phyloP scores from a whole-genome alignment of 495 filamentous ascomycete species.

The Podospora didyma region DNA sequence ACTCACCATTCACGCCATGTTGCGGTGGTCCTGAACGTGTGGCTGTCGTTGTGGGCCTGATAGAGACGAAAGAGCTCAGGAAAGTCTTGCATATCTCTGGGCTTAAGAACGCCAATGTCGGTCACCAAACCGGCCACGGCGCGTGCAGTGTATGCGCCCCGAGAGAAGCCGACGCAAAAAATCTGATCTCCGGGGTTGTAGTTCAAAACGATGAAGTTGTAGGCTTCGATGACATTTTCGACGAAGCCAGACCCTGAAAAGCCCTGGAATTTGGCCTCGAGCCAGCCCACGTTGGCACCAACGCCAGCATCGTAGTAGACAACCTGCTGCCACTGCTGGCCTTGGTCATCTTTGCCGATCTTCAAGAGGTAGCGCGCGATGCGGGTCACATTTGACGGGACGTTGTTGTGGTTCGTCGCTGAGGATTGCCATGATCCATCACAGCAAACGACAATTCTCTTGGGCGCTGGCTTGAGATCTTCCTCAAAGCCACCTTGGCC shows the following conservation, averaged over 20 bases:
- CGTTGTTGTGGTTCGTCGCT: slow-evolving; percentile 6
- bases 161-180: slow-evolving; percentile 61
- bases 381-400: slow-evolving; percentile 15
- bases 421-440: slow-evolving; percentile 20
- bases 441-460: slow-evolving; percentile 20
- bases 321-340: slow-evolving; percentile 12
- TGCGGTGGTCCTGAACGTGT: slow-evolving; percentile 3
- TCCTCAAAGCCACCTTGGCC: slow-evolving; percentile 4
- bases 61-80: background rate
- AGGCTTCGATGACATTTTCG: slow-evolving; percentile 51
- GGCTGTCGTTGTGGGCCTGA: slow-evolving; percentile 6
- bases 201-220: slow-evolving; percentile 57
- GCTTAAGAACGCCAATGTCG: slow-evolving; percentile 52
- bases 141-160: slow-evolving; percentile 63
- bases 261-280: background rate
- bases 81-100: slow-evolving; percentile 1
- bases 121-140: slow-evolving; percentile 54
- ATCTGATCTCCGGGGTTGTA: slow-evolving; percentile 58
- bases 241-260: slow-evolving; percentile 1
- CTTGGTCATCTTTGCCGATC: background rate
- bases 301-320: slow-evolving; percentile 22
- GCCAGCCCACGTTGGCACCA: slow-evolving; percentile 5
- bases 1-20: slow-evolving; percentile 3
- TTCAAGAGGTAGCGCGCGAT: slow-evolving; percentile 4
- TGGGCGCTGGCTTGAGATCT: slow-evolving; percentile 1